Percentiles rank a stretch among this genome's conserved stretches.
Evolutionary conservation across 148 eudicot species (phyloP).

Genomic region (Nepenthes mirabilis): DNA sequence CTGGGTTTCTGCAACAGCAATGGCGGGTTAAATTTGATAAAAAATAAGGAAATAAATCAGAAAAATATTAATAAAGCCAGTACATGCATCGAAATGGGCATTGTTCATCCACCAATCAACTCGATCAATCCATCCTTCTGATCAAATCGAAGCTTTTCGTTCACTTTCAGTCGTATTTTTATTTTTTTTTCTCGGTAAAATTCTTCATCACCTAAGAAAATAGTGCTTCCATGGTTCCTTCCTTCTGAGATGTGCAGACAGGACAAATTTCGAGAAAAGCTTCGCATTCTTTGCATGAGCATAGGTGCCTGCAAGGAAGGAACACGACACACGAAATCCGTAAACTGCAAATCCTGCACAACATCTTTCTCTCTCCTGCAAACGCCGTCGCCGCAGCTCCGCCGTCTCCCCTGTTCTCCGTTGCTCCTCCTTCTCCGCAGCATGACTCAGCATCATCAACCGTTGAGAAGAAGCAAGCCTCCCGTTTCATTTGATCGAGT

Average conservation of each 20-base stretch:
- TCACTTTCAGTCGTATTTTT: no score
- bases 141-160: no score
- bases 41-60: no score
- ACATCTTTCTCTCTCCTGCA: not conserved
- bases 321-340: not conserved
- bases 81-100: no score
- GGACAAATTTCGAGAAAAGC: not conserved
- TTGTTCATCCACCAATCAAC: no score
- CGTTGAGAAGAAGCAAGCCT: not conserved
- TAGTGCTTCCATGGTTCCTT: not conserved
- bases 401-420: not conserved
- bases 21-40: no score
- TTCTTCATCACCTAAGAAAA: not conserved
- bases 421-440: not conserved
- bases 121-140: no score
- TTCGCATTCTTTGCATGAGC: not conserved
- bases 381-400: no score
- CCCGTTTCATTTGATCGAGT: not conserved
- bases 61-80: no score
- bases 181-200: no score
- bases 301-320: not conserved
- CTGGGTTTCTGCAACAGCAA: no score
- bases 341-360: not conserved
- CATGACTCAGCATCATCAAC: not conserved
- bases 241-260: not conserved